Conservation (phyloP, 2,329 filamentous ascomycete species). For the Penicillium paneum region DNA sequence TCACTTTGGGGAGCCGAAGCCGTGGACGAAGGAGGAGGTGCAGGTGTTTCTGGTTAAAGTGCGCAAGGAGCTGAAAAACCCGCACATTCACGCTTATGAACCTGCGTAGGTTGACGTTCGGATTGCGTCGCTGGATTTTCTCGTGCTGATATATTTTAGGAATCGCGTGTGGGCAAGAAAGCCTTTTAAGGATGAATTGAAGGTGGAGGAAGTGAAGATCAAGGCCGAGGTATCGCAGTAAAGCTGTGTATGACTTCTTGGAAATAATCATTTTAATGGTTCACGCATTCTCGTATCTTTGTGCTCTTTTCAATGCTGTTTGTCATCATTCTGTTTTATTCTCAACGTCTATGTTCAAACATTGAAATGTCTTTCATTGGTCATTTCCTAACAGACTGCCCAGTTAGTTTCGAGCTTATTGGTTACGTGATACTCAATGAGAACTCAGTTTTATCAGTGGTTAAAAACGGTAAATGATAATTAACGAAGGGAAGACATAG, state of each 20-base stretch:
- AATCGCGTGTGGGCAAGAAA: slow-evolving; percentile 6
- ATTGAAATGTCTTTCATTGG: no score
- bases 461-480: not conserved
- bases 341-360: not conserved
- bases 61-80: slow-evolving; percentile 1
- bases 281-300: not conserved
- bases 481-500: not conserved
- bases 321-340: no score
- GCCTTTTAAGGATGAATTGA: not conserved
- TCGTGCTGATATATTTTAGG: not conserved
- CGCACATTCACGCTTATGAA: slow-evolving; percentile 2
- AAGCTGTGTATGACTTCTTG: not conserved
- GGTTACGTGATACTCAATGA: not conserved
- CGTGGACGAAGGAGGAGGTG: slow-evolving; percentile 21
- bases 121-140: not conserved
- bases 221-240: not conserved
- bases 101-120: not conserved
- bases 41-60: slow-evolving; percentile 6
- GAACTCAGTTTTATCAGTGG: no score
- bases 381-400: no score
- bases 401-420: not conserved
- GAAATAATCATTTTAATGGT: not conserved
- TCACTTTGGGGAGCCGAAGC: slow-evolving; percentile 22
- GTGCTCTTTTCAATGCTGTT: not conserved
- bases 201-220: not conserved